Conservation (phyloP, 2,329 filamentous ascomycete genomes). For the Colletotrichum karsti region DNA sequence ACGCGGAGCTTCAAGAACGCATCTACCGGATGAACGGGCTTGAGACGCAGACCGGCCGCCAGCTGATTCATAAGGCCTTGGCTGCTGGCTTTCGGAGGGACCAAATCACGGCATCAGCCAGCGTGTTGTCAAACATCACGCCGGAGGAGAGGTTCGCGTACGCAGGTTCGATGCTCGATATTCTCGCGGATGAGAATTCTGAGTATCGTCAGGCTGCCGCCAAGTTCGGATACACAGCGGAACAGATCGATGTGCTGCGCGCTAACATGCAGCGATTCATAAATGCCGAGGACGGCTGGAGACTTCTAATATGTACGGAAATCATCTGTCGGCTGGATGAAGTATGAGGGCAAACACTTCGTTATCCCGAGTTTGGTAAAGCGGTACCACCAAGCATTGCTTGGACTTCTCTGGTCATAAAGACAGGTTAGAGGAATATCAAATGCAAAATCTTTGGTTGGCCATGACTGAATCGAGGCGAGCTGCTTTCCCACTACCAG, state of each 20-base stretch:
- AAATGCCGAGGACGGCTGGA: slow-evolving; percentile 4
- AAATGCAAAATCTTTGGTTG: slow-evolving; percentile 1
- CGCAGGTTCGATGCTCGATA: slow-evolving; percentile 14
- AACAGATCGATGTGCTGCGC: not conserved
- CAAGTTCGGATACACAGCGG: slow-evolving; percentile 14
- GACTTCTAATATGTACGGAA: slow-evolving; percentile 13
- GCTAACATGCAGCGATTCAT: slow-evolving; percentile 9
- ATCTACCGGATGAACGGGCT: slow-evolving; percentile 22
- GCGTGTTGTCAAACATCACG: slow-evolving; percentile 18
- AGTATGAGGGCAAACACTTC: not conserved
- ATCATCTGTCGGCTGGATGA: slow-evolving; percentile 15
- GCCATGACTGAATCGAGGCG: no score
- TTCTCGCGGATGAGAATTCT: slow-evolving; percentile 4
- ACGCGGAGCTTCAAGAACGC: slow-evolving; percentile 23
- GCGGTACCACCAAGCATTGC: not conserved
- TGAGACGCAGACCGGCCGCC: slow-evolving; percentile 11
- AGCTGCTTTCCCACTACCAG: no score
- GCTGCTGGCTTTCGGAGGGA: slow-evolving; percentile 1
- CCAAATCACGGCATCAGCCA: slow-evolving; percentile 7
- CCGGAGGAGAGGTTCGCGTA: slow-evolving; percentile 6
- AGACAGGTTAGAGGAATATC: not conserved
- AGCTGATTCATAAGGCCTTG: slow-evolving; percentile 16
- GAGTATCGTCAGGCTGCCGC: slow-evolving; percentile 14
- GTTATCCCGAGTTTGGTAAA: no score
- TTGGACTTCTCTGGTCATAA: no score